Conservation (phyloP, 306 rosid genomes). For the Quercus glauca region DNA sequence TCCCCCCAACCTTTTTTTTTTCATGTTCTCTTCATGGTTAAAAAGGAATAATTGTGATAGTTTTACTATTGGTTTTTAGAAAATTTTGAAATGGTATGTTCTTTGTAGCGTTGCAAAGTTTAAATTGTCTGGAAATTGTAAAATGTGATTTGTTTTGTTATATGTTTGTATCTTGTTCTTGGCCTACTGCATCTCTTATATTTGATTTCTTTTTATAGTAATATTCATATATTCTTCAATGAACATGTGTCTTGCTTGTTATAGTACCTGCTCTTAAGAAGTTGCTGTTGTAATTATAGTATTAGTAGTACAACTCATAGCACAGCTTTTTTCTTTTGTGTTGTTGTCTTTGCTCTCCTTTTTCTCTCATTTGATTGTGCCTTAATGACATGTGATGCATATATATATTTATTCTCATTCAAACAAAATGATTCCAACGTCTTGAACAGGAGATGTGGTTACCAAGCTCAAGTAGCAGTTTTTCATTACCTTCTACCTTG, state of each 20-base stretch:
- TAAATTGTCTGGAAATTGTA: neutral
- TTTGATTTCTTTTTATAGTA: neutral
- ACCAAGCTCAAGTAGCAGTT: conserved; percentile 21
- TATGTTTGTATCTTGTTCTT: neutral
- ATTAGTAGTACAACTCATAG: neutral
- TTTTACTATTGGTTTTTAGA: too few relatives aligned
- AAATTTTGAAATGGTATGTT: neutral
- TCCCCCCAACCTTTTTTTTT: too few relatives aligned
- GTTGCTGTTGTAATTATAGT: neutral
- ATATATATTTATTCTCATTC: conserved; percentile 2
- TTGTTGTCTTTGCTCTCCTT: conserved; percentile 4
- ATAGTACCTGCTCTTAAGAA: neutral
- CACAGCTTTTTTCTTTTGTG: neutral
- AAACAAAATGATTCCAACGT: neutral
- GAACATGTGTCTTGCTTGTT: neutral
- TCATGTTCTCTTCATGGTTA: conserved; percentile 8
- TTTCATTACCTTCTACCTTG: neutral
- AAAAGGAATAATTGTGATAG: neutral
- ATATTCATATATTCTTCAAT: neutral
- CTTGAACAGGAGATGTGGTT: conserved; percentile 9
- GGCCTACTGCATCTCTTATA: conserved; percentile 4
- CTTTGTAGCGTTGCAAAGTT: conserved; percentile 11
- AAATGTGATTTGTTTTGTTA: neutral
- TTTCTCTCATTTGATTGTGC: neutral
- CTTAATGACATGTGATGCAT: neutral